Evolutionary conservation across 305 asterid species (phyloP), one percentile per base, ranked within the genome.

Genomic region (Petunia hybrid): DNA sequence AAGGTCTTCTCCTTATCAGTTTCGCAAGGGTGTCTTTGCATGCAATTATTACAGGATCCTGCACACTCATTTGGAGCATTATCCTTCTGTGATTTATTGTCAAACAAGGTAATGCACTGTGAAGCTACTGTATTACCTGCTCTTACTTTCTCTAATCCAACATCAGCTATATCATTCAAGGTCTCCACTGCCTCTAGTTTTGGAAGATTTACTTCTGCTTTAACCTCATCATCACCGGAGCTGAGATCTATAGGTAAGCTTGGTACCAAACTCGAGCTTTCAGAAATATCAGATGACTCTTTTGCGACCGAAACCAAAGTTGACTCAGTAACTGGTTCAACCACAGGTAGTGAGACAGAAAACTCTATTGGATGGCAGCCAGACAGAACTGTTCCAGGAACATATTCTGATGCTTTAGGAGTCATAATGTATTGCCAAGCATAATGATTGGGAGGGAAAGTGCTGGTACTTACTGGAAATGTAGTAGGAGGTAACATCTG

Each of bases 381-480:
- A 42, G 97, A 94, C 99, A 98, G 94, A 81, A 94, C 85, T 53
- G 95, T 63, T 62, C 82, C 89, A 14, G 94, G 94, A 81, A 87
- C 88, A 85, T 88, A 92, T 67, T 94, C 97, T 45, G 93, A 87
- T 3, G 85, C 86, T 86, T 82, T 87, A 75, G 92, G 85, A 71
- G 87, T 88, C 78, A 94, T 80, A 85, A 87, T 92, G 82, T 89
- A 88, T 86, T 89, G 98, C 99, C 98, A 94, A 40, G 96, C 88
- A 82, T 93, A 93, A 81, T 91, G 98, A 81, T 86, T 78, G 38
- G 88, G 98, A 86, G 91, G 98, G 87, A 91, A 94, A 1, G 89
- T 90, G 83, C 87, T 88, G 83, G 80, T 88, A 8, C 88, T 89
- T 80, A 94, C 79, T 79, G 97, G 98, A 81, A 91, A 93, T 61